Evolutionary conservation across 306 rosid species (phyloP).

Genomic region (Cucumis cinereus): DNA sequence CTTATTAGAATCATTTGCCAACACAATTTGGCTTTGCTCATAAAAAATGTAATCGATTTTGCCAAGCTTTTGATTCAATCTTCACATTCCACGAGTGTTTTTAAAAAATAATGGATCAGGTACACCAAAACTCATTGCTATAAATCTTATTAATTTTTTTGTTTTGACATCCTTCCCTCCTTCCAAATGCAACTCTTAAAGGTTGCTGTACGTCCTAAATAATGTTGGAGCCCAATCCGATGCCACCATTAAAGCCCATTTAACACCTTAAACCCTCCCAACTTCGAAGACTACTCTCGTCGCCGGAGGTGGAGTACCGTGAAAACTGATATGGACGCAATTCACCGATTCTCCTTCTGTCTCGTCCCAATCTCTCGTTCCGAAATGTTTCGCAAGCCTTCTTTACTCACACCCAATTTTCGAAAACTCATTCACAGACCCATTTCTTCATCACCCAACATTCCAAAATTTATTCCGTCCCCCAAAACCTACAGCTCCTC

Average conservation of each 20-base stretch:
- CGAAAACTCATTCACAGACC: neutral
- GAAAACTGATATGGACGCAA: constrained; percentile 30
- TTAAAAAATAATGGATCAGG: too few species aligned
- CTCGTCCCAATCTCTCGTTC: constrained; percentile 19
- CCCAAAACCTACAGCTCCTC: constrained; percentile 16
- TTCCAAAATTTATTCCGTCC: constrained; percentile 5
- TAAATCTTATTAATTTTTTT: too few species aligned
- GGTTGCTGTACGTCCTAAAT: too few species aligned
- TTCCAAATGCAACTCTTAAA: too few species aligned
- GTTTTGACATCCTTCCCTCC: too few species aligned
- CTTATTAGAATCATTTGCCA: too few species aligned
- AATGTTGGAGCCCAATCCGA: neutral
- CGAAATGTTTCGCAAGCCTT: constrained; percentile 8
- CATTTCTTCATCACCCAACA: neutral
- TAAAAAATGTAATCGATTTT: too few species aligned
- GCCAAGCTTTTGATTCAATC: too few species aligned
- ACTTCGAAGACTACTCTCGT: neutral
- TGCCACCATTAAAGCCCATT: neutral
- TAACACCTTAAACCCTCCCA: neutral
- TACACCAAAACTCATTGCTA: too few species aligned
- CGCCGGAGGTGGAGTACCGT: neutral
- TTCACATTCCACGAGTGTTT: too few species aligned
- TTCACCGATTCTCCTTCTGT: constrained; percentile 31
- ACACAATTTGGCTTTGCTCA: too few species aligned
- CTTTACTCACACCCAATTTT: constrained; percentile 14